phyloP scores from a whole-genome alignment of 2,329 filamentous ascomycete genomes.

The Neofusicoccum kwambonambiense region DNA sequence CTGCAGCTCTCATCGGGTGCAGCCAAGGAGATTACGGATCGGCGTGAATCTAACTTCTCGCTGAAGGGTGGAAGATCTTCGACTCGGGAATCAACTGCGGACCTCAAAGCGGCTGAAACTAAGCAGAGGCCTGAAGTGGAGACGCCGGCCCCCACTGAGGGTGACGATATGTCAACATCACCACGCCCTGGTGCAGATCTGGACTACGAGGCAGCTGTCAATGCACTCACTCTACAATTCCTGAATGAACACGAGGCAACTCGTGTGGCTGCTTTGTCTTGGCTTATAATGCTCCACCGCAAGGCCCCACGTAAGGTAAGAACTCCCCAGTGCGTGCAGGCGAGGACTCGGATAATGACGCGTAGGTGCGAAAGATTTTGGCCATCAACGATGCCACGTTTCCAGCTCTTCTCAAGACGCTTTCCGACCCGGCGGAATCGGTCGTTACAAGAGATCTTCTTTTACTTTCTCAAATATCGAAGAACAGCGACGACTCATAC shows the following conservation, averaged over 20 bases:
- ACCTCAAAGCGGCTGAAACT: slow-evolving; percentile 35
- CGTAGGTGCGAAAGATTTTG: slow-evolving; percentile 49
- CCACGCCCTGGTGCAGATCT: slow-evolving; percentile 61
- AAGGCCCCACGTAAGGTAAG: slow-evolving; percentile 86
- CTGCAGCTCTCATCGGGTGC: slow-evolving; percentile 38
- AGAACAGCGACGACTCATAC: slow-evolving; percentile 95
- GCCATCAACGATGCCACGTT: slow-evolving; percentile 98
- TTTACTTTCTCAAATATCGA: slow-evolving; percentile 90
- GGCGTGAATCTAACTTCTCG: slow-evolving; percentile 39
- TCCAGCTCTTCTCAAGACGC: slow-evolving; percentile 88
- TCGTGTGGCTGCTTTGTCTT: slow-evolving; percentile 86
- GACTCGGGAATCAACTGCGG: slow-evolving; percentile 20
- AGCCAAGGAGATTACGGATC: slow-evolving; percentile 43
- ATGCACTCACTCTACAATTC: slow-evolving; percentile 87
- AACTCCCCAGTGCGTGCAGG: slow-evolving; percentile 5
- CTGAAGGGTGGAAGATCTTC: slow-evolving; percentile 15
- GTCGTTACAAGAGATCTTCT: slow-evolving; percentile 95
- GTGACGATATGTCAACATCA: slow-evolving; percentile 47
- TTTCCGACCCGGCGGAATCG: slow-evolving; percentile 91
- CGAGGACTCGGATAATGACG: not conserved
- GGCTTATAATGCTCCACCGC: slow-evolving; percentile 96
- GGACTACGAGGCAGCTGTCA: slow-evolving; percentile 95
- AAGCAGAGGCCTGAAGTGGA: slow-evolving; percentile 29
- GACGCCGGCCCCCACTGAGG: slow-evolving; percentile 46
- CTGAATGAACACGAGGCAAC: slow-evolving; percentile 97